These are phyloP conservation scores for Annulohypoxylon bovei DNA, from an alignment of 495 filamentous ascomycete genomes.

Conservation along the genomic window DNA sequence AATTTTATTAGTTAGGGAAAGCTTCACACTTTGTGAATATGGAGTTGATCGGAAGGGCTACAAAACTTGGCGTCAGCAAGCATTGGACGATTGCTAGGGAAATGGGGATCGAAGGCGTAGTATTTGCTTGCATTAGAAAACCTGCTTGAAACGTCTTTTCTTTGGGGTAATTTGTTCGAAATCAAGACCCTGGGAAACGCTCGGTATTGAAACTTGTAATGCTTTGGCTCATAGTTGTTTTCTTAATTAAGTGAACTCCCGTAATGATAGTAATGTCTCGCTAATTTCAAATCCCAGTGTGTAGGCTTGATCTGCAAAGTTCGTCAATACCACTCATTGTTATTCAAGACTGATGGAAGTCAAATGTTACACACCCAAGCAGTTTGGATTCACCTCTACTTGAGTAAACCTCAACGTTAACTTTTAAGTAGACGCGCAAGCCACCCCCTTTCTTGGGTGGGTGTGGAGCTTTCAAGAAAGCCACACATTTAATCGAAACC, in stretches of 20 bases:
- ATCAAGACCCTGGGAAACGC: background rate
- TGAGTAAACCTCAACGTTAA: background rate
- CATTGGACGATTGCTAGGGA: background rate
- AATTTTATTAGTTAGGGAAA: background rate
- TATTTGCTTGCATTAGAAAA: background rate
- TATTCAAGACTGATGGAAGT: background rate
- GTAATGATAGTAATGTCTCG: background rate
- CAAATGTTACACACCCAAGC: background rate
- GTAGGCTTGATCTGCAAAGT: background rate
- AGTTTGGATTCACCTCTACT: background rate
- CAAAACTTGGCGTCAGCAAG: slow-evolving; percentile 27
- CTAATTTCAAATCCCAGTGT: background rate
- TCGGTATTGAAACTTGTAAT: background rate
- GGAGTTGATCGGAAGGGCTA: background rate
- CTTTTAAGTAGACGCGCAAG: background rate
- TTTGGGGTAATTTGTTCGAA: background rate
- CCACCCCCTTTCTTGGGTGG: background rate
- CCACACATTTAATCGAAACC: background rate
- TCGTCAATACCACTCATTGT: too few species aligned
- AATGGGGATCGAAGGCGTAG: background rate
- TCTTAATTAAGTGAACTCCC: background rate
- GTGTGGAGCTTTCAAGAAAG: background rate
- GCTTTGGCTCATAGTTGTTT: background rate
- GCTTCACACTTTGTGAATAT: background rate
- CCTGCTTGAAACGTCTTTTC: background rate